These are phyloP conservation scores for Platanus orientalis DNA, from an alignment of 164 flowering plant species.

Conservation along the genomic window DNA sequence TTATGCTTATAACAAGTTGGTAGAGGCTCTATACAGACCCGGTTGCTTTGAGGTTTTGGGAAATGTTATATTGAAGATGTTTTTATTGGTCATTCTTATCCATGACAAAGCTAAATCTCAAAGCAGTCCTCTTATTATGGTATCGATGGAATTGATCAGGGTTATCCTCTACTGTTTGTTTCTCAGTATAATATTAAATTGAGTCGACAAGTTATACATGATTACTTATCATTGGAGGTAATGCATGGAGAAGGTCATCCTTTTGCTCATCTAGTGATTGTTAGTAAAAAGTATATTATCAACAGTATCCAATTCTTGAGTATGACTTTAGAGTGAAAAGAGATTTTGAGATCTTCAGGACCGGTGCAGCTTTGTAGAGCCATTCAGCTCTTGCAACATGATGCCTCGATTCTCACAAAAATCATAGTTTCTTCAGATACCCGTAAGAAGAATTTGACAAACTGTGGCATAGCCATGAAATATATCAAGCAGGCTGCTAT, in stretches of 20 bases:
- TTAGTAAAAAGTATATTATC: slow-evolving; percentile 81
- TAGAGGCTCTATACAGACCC: slow-evolving; percentile 86
- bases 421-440: slow-evolving; percentile 73
- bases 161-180: slow-evolving; percentile 78
- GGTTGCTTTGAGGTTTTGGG: slow-evolving; percentile 89
- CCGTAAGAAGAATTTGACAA: slow-evolving; percentile 59
- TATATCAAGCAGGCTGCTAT: slow-evolving; percentile 68
- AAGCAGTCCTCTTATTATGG: slow-evolving; percentile 75
- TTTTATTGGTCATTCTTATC: slow-evolving; percentile 74
- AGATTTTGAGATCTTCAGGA: slow-evolving; percentile 80
- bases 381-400: slow-evolving; percentile 63
- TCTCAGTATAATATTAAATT: slow-evolving; percentile 57
- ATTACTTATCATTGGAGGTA: slow-evolving; percentile 68
- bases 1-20: slow-evolving; percentile 81
- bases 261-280: slow-evolving; percentile 68
- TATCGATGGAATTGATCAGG: slow-evolving; percentile 96
- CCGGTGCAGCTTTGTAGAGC: slow-evolving; percentile 89
- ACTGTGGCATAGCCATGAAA: slow-evolving; percentile 68
- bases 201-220: slow-evolving; percentile 66
- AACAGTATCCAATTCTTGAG: slow-evolving; percentile 77
- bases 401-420: slow-evolving; percentile 75
- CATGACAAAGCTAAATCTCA: slow-evolving; percentile 84
- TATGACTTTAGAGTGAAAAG: slow-evolving; percentile 65
- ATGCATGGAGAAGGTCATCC: slow-evolving; percentile 99
- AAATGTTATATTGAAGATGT: slow-evolving; percentile 72